Evolutionary conservation across 2,329 filamentous ascomycete species (phyloP).

Genomic region (Hyphodiscus sp.): DNA sequence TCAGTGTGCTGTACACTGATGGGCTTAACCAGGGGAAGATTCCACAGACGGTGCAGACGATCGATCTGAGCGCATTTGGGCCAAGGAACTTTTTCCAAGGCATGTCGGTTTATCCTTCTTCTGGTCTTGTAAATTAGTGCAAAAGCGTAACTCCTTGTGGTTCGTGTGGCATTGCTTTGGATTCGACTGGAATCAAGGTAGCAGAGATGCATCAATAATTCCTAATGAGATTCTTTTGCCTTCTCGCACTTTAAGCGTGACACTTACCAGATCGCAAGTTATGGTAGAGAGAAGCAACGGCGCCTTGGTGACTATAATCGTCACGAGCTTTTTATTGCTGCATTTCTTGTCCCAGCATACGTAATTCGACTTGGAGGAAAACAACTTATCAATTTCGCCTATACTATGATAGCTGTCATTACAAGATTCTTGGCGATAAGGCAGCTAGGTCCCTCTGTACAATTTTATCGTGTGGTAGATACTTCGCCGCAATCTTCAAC

Average conservation of each 20-base stretch:
- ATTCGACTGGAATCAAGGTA: too few species aligned
- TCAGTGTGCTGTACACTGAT: conserved; percentile 3
- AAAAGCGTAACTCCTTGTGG: neutral
- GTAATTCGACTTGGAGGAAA: neutral
- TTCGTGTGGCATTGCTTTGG: neutral
- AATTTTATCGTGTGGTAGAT: neutral
- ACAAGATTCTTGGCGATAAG: neutral
- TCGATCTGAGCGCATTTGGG: conserved; percentile 12
- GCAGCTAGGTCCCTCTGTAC: neutral
- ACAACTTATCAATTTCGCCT: neutral
- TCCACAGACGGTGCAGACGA: conserved; percentile 5
- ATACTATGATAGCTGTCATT: too few species aligned
- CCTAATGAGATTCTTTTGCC: too few species aligned
- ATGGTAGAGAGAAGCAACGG: too few species aligned
- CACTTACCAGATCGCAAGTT: too few species aligned
- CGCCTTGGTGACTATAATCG: too few species aligned
- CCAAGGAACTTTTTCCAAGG: conserved; percentile 12
- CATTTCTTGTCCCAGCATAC: too few species aligned
- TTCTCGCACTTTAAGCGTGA: too few species aligned
- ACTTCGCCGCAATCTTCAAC: neutral
- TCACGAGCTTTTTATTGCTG: too few species aligned
- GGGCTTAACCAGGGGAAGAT: conserved; percentile 1
- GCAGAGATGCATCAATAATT: too few species aligned
- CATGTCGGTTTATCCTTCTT: conserved; percentile 10
- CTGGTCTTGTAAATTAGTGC: neutral